Evolutionary conservation across 305 asterid genomes (phyloP).

Genomic region (Fraxinus sp.): DNA sequence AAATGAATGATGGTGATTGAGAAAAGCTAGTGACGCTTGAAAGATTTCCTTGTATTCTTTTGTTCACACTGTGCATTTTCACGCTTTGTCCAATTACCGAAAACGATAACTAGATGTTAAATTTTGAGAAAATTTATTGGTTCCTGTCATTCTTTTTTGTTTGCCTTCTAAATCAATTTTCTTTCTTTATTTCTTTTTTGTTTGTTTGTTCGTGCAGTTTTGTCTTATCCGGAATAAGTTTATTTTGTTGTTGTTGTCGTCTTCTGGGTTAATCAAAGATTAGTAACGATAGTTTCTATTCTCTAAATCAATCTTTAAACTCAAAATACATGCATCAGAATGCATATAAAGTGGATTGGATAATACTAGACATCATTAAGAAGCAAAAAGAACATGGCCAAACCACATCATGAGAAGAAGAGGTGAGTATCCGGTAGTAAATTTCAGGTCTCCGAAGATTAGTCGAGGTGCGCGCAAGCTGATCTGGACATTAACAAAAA

Average conservation of each 20-base stretch:
- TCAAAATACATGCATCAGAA: not conserved
- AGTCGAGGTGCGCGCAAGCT: no score
- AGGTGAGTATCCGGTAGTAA: no score
- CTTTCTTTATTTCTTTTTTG: not conserved
- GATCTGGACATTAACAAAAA: no score
- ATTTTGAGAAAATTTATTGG: not conserved
- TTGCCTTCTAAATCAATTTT: not conserved
- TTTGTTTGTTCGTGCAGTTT: no score
- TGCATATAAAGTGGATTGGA: not conserved
- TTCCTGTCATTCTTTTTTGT: not conserved
- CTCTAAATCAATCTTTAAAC: not conserved
- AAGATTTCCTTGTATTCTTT: not conserved
- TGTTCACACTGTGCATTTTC: not conserved
- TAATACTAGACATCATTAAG: not conserved
- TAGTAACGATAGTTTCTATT: not conserved
- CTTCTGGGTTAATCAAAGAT: no score
- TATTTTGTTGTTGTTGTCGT: no score
- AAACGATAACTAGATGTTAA: no score
- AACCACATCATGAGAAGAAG: no score
- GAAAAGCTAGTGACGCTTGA: not conserved
- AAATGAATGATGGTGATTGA: not conserved
- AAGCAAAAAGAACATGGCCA: no score
- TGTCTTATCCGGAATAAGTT: no score
- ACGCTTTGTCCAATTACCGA: not conserved
- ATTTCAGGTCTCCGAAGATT: no score